Percentiles rank a stretch among this genome's conserved stretches.
phyloP scores from a whole-genome alignment of 805 yeast species.

The Torulaspora indica region DNA sequence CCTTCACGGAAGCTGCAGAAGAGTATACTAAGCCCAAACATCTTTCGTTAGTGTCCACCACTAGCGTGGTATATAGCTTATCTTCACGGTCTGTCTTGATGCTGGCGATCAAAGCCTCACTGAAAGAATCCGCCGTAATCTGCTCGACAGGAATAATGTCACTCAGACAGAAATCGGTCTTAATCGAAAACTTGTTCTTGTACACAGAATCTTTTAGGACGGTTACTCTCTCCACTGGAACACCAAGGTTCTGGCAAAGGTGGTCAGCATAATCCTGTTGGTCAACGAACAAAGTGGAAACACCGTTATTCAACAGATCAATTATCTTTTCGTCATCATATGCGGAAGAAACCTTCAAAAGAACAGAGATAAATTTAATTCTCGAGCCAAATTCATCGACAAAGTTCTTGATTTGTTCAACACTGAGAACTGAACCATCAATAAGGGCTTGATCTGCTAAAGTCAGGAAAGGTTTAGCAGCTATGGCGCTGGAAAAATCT shows the following conservation, averaged over 20 bases:
- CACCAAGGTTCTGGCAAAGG: slow-evolving; percentile 42
- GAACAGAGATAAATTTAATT: slow-evolving; percentile 29
- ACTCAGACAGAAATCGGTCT: slow-evolving; percentile 13
- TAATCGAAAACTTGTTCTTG: slow-evolving; percentile 17
- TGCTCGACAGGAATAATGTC: slow-evolving; percentile 13
- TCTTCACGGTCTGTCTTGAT: slow-evolving; percentile 80
- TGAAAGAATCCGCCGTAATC: slow-evolving; percentile 19
- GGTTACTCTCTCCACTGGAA: slow-evolving; percentile 48
- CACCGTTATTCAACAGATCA: slow-evolving; percentile 58
- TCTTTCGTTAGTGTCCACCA: slow-evolving; percentile 61
- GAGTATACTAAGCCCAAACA: slow-evolving; percentile 91
- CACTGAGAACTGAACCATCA: slow-evolving; percentile 21
- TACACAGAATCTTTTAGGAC: slow-evolving; percentile 23
- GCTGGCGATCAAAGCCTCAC: slow-evolving; percentile 40
- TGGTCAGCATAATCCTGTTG: slow-evolving; percentile 30
- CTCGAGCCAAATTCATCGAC: slow-evolving; percentile 14
- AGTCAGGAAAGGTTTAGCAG: slow-evolving; percentile 22
- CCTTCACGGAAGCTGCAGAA: slow-evolving; percentile 70
- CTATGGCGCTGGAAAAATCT: slow-evolving; percentile 12
- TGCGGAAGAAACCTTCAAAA: slow-evolving; percentile 19
- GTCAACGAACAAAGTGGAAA: slow-evolving; percentile 42
- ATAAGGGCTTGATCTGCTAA: slow-evolving; percentile 30
- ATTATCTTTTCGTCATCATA: slow-evolving; percentile 44
- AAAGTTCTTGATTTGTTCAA: slow-evolving; percentile 17
- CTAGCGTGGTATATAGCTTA: slow-evolving; percentile 79